phyloP scores from a whole-genome alignment of 2,329 filamentous ascomycete genomes.

The Pestalotiopsis sp. region DNA sequence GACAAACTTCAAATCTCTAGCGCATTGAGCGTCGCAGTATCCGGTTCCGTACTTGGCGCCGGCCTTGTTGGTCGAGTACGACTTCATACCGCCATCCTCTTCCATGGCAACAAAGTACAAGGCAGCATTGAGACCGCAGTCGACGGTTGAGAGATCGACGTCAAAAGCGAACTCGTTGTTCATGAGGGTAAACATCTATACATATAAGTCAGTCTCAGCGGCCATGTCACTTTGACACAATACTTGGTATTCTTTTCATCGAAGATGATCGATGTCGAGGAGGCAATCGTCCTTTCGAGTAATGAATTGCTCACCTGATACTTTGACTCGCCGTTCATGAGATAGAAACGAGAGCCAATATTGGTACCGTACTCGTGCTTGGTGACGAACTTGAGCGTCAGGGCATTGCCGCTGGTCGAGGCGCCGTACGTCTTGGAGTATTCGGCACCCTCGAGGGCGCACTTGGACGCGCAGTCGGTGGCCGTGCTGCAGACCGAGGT shows the following conservation, averaged over 20 bases:
- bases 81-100: slow-evolving; percentile 51
- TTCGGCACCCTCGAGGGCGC: slow-evolving; percentile 47
- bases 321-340: slow-evolving; percentile 55
- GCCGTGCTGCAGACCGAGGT: slow-evolving; percentile 38
- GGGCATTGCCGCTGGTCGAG: slow-evolving; percentile 45
- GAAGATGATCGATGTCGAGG: no score
- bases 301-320: slow-evolving; percentile 51
- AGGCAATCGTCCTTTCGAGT: no score
- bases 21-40: slow-evolving; percentile 61
- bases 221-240: no score
- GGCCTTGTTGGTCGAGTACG: slow-evolving; percentile 49
- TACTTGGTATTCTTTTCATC: no score
- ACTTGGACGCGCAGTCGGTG: slow-evolving; percentile 43
- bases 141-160: slow-evolving; percentile 61
- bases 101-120: slow-evolving; percentile 62
- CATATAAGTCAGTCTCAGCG: no score
- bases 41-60: slow-evolving; percentile 62
- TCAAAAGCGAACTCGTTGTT: slow-evolving; percentile 66
- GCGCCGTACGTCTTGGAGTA: slow-evolving; percentile 50
- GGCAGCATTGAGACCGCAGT: slow-evolving; percentile 65
- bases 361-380: slow-evolving; percentile 44
- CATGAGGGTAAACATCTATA: slow-evolving; percentile 58
- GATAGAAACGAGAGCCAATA: slow-evolving; percentile 54
- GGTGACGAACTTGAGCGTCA: slow-evolving; percentile 55
- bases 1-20: slow-evolving; percentile 7